Conservation (phyloP, 176 grass and related monocot genomes). For the Poa pratensis region DNA sequence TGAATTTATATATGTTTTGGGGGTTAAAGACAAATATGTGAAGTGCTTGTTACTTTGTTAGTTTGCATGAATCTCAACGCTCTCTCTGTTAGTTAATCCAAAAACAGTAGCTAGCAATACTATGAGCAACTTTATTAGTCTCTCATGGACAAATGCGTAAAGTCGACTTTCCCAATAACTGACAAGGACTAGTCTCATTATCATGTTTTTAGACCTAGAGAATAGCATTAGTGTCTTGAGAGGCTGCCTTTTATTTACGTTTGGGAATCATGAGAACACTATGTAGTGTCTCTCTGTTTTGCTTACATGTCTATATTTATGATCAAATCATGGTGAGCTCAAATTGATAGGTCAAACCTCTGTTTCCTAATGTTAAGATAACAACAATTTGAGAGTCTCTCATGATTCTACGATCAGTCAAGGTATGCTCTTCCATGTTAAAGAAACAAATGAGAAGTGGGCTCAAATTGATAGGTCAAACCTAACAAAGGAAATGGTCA, state of each 20-base stretch:
- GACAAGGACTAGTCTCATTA: background rate
- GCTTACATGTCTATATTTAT: background rate
- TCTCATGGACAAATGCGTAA: too few species aligned
- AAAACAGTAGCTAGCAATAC: too few species aligned
- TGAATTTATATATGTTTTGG: background rate
- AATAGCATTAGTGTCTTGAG: background rate
- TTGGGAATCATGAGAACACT: background rate
- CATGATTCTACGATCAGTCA: too few species aligned
- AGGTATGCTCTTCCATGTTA: background rate
- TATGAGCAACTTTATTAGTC: too few species aligned
- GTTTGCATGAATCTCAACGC: background rate
- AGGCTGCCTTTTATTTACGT: background rate
- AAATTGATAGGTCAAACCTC: background rate
- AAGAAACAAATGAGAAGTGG: background rate
- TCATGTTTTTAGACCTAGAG: background rate
- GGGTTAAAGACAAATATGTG: background rate
- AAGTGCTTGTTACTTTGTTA: conserved; percentile 11
- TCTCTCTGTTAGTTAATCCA: background rate
- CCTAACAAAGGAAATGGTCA: background rate
- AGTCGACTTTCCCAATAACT: too few species aligned
- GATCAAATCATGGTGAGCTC: background rate
- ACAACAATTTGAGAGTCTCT: background rate
- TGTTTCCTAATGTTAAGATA: background rate
- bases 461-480: too few species aligned
- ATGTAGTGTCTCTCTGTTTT: background rate